Evolutionary conservation across 2,329 filamentous ascomycete genomes (phyloP), one percentile per base, ranked within the genome.

Genomic region (Pestalotiopsis sp.): DNA sequence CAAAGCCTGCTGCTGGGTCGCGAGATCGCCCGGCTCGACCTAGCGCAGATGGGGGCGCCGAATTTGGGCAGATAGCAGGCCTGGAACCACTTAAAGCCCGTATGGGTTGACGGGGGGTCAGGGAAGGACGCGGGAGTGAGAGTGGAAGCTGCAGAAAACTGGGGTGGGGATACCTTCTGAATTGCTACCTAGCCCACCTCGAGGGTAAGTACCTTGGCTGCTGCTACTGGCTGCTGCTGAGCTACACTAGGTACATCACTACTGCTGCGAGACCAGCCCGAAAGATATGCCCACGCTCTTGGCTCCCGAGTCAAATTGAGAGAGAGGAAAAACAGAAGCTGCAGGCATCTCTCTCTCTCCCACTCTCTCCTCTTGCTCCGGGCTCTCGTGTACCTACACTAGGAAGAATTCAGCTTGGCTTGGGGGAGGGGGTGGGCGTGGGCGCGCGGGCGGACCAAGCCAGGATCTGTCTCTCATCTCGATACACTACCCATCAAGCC

Each of bases 61-160:
- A 64, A 67, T 67, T 65, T 69, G 68, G 68, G 68, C 63, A 65
- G 65, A 67, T 57, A 65, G 58, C 65, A 67, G 49, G 36, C 39
- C 59, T 38, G 49, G 61, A 64, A 59, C 68, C 68, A 69, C 67
- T 69, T 41, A 67, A 58, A 67, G 65, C 62, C 38, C 23, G 49
- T 20, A 52, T 56, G 39, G 31, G 25, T 39, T 52, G 11, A 23
- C 13, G 36, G 12, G 31, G 58, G 12, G n/a, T 17, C 12, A 61
- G 23, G 17, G 49, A 31, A 58, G 58, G 56, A 61, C 61, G 65
- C 63, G 63, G 41, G 64, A 39, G 67, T 56, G 20, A 49, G 20
- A 49, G 31, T 36, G 31, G 56, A 23, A 63, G 27, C 41, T 52
- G 38, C 25, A 49, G 41, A 38, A 61, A 27, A 49, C 25, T 57